These are phyloP conservation scores for Aegilops speltoides DNA, from an alignment of 176 grass and related monocot species.

Conservation along the genomic window DNA sequence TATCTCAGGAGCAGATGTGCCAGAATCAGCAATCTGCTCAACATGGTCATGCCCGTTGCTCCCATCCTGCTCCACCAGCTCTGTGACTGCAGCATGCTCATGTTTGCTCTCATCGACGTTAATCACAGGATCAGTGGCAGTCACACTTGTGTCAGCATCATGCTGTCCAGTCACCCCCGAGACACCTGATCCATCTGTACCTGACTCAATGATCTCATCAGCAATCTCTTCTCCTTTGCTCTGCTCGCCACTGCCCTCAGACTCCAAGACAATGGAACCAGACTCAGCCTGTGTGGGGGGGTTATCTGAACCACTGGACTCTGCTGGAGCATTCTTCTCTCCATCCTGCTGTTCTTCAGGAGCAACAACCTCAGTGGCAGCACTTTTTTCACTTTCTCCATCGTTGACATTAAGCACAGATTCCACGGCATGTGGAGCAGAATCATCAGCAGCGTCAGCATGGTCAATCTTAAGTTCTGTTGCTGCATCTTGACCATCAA, in stretches of 20 bases:
- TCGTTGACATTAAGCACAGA: constrained; percentile 20
- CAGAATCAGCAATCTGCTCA: constrained; percentile 19
- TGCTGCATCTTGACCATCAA: background rate
- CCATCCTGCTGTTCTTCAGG: constrained; percentile 14
- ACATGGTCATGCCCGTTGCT: constrained; percentile 17
- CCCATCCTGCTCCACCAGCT: background rate
- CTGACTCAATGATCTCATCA: background rate
- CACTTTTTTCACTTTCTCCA: background rate
- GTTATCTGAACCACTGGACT: background rate
- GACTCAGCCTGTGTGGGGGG: background rate
- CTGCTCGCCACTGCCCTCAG: background rate
- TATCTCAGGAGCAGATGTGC: background rate
- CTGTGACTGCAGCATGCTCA: background rate
- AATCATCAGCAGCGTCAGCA: background rate
- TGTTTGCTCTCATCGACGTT: background rate
- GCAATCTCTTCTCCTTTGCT: constrained; percentile 11
- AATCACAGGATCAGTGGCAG: background rate
- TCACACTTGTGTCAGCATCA: background rate
- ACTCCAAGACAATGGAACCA: background rate
- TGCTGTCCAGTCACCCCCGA: background rate
- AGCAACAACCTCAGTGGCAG: constrained; percentile 5
- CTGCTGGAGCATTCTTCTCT: background rate
- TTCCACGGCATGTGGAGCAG: constrained; percentile 4
- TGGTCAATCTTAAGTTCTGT: background rate
- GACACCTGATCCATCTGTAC: background rate